phyloP scores from a whole-genome alignment of 495 filamentous ascomycete genomes.

The Penicillium desertorum region DNA sequence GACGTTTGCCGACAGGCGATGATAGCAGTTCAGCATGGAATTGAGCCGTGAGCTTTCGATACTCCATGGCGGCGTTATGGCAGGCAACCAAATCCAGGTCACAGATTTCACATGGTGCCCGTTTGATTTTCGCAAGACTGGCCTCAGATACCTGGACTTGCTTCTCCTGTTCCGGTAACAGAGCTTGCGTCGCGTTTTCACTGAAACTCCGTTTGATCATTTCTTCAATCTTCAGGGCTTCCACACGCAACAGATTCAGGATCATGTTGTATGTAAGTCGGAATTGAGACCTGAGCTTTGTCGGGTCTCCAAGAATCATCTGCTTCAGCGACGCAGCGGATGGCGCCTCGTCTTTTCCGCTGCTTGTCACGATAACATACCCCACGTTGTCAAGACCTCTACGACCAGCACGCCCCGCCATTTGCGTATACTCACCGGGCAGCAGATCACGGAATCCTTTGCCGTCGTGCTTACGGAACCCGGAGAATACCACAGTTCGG shows the following conservation, averaged over 20 bases:
- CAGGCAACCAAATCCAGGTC: conserved; percentile 74
- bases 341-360: conserved; percentile 82
- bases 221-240: conserved; percentile 97
- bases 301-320: conserved; percentile 96
- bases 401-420: conserved; percentile 93
- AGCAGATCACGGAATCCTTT: conserved; percentile 85
- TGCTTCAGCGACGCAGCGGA: conserved; percentile 74
- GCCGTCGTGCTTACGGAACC: conserved; percentile 93
- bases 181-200: conserved; percentile 95
- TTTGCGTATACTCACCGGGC: conserved; percentile 97
- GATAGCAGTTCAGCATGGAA: conserved; percentile 68
- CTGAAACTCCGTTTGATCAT: conserved; percentile 99
- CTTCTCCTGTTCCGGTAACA: conserved; percentile 92
- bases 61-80: conserved; percentile 78
- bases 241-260: conserved; percentile 88
- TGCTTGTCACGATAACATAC: conserved; percentile 87
- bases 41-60: conserved; percentile 67
- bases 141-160: conserved; percentile 90
- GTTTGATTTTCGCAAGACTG: conserved; percentile 83
- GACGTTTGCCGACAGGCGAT: conserved; percentile 75
- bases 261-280: conserved; percentile 99
- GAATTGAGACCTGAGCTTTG: conserved; percentile 94
- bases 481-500: conserved; percentile 94
- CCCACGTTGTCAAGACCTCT: conserved; percentile 90
- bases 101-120: conserved; percentile 79